Base-by-base conservation (phyloP, 2,329 filamentous ascomycete genomes). In the Didymella sp. region DNA sequence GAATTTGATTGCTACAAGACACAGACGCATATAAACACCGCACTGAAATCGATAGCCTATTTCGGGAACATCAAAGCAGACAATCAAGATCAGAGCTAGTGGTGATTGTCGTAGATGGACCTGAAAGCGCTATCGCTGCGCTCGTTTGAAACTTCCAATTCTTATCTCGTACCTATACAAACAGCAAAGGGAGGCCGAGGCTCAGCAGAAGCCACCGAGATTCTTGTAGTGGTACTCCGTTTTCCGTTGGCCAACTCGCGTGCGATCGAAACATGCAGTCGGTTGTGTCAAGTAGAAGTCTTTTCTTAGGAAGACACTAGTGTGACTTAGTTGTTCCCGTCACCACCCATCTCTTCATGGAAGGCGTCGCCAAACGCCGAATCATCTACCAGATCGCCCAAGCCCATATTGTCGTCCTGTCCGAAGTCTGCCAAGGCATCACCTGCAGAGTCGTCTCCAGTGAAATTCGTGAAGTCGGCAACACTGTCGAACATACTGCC, bases 281-380 rank as follows among this genome's bases (percentile, higher is more conserved):
- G 19, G 11, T 25, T n/a, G 22, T 27, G 31, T 37, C 45, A 37
- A 19, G 21, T 43, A 27, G 11, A 15, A 30, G 24, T 24, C 12
- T 6, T 22, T 21, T 30, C 30, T 24, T 19, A 38, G 24, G 17
- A 12, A 30, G 9, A 24, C n/a, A 31, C 57, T 4, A 21, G 40
- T 37, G 22, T 13, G 27, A 47, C 40, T 55, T 65, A 73, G 50
- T 67, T 65, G 19, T 71, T 64, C 21, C 67, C 70, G 37, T 73
- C 69, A 17, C 66, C 70, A 13, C 64, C 69, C 31, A 67, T 63
- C 41, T 71, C 69, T 19, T 70, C 73, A 24, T 77, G 75, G 56
- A 77, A 77, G n/a, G 75, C 75, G 43, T 76, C 75, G 2, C 75
- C 75, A 52, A 77, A 77, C 3, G 75, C 75, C 21, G 73, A 76